Evolutionary conservation across 192 early-diverging fungal species (phyloP).

Genomic region (Umbelopsis vinacea): DNA sequence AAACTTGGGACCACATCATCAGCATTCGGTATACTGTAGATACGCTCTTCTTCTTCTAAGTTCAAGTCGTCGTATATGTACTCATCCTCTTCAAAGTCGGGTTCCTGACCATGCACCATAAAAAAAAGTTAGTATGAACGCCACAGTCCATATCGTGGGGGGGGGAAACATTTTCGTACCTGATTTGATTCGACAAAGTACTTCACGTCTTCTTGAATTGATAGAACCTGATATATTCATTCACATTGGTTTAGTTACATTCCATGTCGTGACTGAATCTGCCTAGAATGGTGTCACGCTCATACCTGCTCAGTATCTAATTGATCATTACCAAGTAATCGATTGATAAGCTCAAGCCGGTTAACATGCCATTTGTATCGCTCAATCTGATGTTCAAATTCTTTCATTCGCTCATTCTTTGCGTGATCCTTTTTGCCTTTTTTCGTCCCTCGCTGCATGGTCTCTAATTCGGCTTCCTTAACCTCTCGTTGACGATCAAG

Average conservation of each 20-base stretch:
- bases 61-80: constrained; percentile 88
- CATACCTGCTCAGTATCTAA: constrained; percentile 80
- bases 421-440: constrained; percentile 77
- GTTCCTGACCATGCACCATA: constrained; percentile 75
- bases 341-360: constrained; percentile 85
- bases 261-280: no score
- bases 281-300: no score
- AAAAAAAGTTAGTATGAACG: background rate
- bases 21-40: constrained; percentile 73
- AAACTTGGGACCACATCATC: constrained; percentile 49
- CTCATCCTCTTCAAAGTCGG: constrained; percentile 90
- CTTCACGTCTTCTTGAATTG: constrained; percentile 84
- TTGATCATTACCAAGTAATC: constrained; percentile 89
- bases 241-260: background rate
- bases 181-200: constrained; percentile 70
- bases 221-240: constrained; percentile 54
- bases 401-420: constrained; percentile 71
- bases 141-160: no score
- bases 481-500: constrained; percentile 86
- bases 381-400: constrained; percentile 76
- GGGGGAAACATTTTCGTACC: no score
- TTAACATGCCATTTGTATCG: constrained; percentile 89
- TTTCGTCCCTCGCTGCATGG: constrained; percentile 59
- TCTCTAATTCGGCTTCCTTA: constrained; percentile 87
- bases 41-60: constrained; percentile 82